phyloP scores from a whole-genome alignment of 345 rosid genomes.

The Xanthoceras sorbifolium region DNA sequence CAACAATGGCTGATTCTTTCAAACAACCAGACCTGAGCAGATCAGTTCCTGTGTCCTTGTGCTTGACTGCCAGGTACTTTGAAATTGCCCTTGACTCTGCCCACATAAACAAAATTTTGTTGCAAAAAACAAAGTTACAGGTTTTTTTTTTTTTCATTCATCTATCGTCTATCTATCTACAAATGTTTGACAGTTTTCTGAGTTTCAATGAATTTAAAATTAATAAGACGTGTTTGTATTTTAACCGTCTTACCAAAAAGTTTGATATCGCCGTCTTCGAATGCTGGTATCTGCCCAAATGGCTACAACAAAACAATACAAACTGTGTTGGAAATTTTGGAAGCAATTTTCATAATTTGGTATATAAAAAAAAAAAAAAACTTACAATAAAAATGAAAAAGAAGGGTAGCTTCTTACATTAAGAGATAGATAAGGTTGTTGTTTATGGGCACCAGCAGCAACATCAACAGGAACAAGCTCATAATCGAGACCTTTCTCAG shows the following conservation, averaged over 20 bases:
- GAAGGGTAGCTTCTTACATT: conserved; percentile 18
- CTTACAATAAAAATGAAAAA: no score
- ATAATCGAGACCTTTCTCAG: conserved; percentile 27
- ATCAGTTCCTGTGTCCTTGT: conserved; percentile 32
- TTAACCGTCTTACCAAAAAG: conserved; percentile 36
- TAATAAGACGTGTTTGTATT: no score
- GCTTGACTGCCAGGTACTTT: conserved; percentile 40
- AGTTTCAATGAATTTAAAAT: no score
- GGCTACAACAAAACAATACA: conserved; percentile 31
- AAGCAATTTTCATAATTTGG: neutral
- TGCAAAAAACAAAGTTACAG: no score
- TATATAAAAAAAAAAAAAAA: neutral
- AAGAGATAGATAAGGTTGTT: conserved; percentile 35
- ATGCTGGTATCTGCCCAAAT: conserved; percentile 48
- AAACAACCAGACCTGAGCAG: conserved; percentile 22
- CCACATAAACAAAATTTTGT: no score
- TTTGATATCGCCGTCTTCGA: conserved; percentile 39
- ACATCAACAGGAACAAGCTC: conserved; percentile 28
- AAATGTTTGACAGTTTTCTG: no score
- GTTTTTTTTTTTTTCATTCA: no score
- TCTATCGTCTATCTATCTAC: no score
- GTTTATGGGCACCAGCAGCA: conserved; percentile 19
- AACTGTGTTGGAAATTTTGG: neutral
- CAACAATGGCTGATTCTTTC: conserved; percentile 26
- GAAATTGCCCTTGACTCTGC: conserved; percentile 52